Conservation (phyloP, 1,284 basidiomycete genomes). For the Xerocomus minutiporus region DNA sequence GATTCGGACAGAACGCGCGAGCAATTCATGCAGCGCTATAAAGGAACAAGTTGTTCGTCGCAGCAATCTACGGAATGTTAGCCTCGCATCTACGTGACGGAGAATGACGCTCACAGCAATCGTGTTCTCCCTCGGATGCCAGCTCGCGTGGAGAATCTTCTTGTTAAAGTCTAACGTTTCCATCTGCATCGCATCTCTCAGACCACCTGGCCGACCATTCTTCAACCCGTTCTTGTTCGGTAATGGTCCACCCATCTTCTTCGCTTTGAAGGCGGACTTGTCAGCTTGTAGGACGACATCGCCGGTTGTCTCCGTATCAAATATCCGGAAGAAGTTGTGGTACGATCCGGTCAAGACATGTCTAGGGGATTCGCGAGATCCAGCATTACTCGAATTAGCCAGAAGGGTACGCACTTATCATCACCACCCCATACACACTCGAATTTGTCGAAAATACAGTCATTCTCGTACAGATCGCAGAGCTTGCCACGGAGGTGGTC, state of each 20-base stretch:
- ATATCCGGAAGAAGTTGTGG: conserved; percentile 99
- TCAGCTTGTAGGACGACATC: conserved; percentile 97
- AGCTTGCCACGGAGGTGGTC: conserved; percentile 97
- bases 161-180: conserved; percentile 97
- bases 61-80: conserved; percentile 66
- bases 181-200: conserved; percentile 83
- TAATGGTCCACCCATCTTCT: conserved; percentile 89
- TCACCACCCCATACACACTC: conserved; percentile 96
- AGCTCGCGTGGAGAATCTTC: conserved; percentile 97
- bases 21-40: conserved; percentile 72
- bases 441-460: conserved; percentile 99
- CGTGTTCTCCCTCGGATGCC: conserved; percentile 96
- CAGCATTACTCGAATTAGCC: conserved; percentile 1
- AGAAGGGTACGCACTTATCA: conserved; percentile 70
- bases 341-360: conserved; percentile 96
- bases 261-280: conserved; percentile 99
- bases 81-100: not conserved
- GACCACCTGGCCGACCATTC: conserved; percentile 64
- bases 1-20: conserved; percentile 1
- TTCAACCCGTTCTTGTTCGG: conserved; percentile 65
- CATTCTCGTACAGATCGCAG: conserved; percentile 99
- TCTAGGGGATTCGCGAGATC: conserved; percentile 39
- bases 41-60: conserved; percentile 90
- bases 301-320: conserved; percentile 85
- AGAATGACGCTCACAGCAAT: conserved; percentile 70